phyloP scores from a whole-genome alignment of 345 rosid species.

The Gossypium arboreum region DNA sequence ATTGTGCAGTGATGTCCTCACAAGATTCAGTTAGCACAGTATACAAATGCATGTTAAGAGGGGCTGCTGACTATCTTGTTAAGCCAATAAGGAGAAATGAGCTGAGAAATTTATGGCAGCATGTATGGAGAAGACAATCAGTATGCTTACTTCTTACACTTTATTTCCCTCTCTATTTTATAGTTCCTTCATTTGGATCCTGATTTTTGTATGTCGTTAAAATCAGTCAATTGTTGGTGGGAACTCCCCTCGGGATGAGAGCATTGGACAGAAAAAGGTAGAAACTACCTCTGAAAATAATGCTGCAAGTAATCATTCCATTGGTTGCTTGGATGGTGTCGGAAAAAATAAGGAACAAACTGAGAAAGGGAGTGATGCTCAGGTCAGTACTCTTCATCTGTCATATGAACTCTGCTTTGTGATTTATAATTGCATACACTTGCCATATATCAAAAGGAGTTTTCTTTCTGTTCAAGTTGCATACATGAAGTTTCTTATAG shows the following conservation, averaged over 20 bases:
- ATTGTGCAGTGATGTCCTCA: conserved; percentile 89
- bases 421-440: not conserved
- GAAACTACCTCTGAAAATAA: conserved; percentile 75
- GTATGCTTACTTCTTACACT: conserved; percentile 41
- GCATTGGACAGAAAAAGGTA: conserved; percentile 62
- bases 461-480: conserved; percentile 26
- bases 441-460: conserved; percentile 12
- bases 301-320: conserved; percentile 49
- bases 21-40: conserved; percentile 81
- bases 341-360: conserved; percentile 36
- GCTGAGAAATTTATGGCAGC: conserved; percentile 93
- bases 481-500: conserved; percentile 24
- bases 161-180: not conserved
- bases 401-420: not conserved
- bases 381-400: conserved; percentile 45
- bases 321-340: conserved; percentile 38
- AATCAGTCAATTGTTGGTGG: conserved; percentile 42
- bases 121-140: conserved; percentile 90
- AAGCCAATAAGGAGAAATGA: conserved; percentile 95
- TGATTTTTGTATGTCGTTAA: conserved; percentile 2
- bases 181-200: conserved; percentile 7
- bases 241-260: conserved; percentile 49
- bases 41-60: conserved; percentile 90
- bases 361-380: conserved; percentile 67
- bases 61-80: conserved; percentile 95